Conservation (phyloP, 208 protist genomes). For the Leishmania major region DNA sequence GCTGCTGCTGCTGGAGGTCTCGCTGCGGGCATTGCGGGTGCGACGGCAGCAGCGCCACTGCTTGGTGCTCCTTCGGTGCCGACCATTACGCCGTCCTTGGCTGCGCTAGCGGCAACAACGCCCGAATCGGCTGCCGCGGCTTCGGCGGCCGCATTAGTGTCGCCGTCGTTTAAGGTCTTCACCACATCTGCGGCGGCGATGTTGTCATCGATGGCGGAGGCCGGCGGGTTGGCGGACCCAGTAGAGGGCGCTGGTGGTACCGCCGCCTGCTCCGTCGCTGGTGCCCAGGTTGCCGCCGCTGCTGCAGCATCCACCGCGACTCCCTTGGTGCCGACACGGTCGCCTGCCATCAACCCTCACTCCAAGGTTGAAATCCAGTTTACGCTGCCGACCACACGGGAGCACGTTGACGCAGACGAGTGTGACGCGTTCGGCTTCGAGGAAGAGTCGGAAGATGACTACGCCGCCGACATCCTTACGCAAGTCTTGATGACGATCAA, state of each 20-base stretch:
- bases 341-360: not conserved
- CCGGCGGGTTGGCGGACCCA: not conserved
- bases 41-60: not conserved
- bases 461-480: not conserved
- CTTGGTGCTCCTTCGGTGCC: not conserved
- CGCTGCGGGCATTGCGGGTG: not conserved
- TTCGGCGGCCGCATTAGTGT: not conserved
- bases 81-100: not conserved
- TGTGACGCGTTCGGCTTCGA: constrained; percentile 3
- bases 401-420: not conserved
- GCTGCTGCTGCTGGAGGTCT: not conserved
- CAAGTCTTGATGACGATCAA: not conserved
- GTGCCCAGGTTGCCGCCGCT: not conserved
- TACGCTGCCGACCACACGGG: not conserved
- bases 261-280: not conserved
- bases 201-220: constrained; percentile 12
- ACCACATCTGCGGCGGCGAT: constrained; percentile 27
- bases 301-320: not conserved
- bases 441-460: not conserved
- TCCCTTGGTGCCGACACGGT: not conserved
- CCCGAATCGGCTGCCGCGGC: not conserved
- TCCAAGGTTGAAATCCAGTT: constrained; percentile 5
- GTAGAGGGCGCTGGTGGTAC: not conserved
- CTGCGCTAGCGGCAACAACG: not conserved
- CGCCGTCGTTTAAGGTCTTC: constrained; percentile 22